Evolutionary conservation across 805 yeast genomes (phyloP), one percentile per base, ranked within the genome.

Genomic region (Spathaspora girioi): DNA sequence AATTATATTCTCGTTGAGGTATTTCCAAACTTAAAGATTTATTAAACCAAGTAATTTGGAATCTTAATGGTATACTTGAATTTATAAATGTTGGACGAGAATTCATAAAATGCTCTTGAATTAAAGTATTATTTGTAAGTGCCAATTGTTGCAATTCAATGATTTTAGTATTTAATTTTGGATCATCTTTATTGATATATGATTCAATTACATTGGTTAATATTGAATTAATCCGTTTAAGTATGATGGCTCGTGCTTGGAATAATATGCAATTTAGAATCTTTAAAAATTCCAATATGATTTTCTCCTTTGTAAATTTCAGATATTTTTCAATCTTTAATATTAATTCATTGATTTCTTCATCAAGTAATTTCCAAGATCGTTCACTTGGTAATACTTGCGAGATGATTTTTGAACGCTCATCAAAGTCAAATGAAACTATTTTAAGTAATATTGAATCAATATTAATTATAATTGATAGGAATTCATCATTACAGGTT

Each of bases 341-440:
- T 6, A 63, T 61, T 9, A 66, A 50, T 14, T 49, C 52, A 5
- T 51, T 44, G 7, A 65, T 57, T 27, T 68, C 71, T 35, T 53
- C 51, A 45, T 63, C 60, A 20, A 64, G 49, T 8, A 50, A 27
- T 38, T 60, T 63, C 75, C 75, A 70, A 41, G 60, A 56, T 45
- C 69, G 54, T 50, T 65, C 71, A 55, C 65, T 64, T 10, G 70
- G 68, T 31, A 62, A 53, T 4, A 63, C 61, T 18, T 56, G 59
- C 46, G 61, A 54, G 2, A 64, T 51, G 10, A 59, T 50, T 53
- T 66, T 68, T 48, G 66, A 60, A 40, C 64, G 57, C 40, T 70
- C 74, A 50, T 70, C 73, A 45, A 57, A 67, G 49, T 67, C 70
- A 50, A 59, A 62, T 0, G 71, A 54, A 2, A 69, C 59, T 50